Evolutionary conservation across 805 yeast species (phyloP).

Genomic region (Yamadazyma sp.): DNA sequence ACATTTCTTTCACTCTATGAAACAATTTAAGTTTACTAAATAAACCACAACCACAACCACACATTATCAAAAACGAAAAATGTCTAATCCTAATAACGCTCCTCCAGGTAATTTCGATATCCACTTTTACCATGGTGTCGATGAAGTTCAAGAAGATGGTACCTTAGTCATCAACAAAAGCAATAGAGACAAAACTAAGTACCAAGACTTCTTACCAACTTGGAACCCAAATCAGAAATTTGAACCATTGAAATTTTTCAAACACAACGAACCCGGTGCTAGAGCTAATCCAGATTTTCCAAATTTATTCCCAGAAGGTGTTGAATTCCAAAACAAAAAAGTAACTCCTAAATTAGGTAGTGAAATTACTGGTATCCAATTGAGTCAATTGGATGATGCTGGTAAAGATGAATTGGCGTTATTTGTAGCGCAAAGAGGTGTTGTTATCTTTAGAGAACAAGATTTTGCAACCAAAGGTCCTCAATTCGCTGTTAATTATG

Average conservation of each 20-base stretch:
- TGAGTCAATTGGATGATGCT: slow-evolving; percentile 41
- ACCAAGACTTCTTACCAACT: slow-evolving; percentile 63
- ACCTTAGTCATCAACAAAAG: slow-evolving; percentile 43
- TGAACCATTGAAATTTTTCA: slow-evolving; percentile 52
- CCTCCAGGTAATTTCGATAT: slow-evolving; percentile 32
- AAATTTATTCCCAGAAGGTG: slow-evolving; percentile 44
- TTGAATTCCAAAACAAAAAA: slow-evolving; percentile 22
- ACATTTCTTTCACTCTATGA: background rate
- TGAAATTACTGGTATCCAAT: slow-evolving; percentile 58
- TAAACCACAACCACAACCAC: too few relatives aligned
- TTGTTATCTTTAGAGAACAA: slow-evolving; percentile 62
- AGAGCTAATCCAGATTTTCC: slow-evolving; percentile 59
- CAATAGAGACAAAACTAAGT: slow-evolving; percentile 29
- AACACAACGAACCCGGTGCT: slow-evolving; percentile 60
- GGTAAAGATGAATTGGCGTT: slow-evolving; percentile 71
- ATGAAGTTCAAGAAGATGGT: slow-evolving; percentile 47
- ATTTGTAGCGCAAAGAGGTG: slow-evolving; percentile 66
- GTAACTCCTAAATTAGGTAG: slow-evolving; percentile 72
- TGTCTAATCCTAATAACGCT: slow-evolving; percentile 1
- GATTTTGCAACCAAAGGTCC: slow-evolving; percentile 56
- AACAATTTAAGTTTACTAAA: too few relatives aligned
- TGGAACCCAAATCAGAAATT: slow-evolving; percentile 61
- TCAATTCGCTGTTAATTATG: slow-evolving; percentile 49
- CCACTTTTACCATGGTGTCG: slow-evolving; percentile 52
- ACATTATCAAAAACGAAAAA: background rate